Evolutionary conservation across 2,329 filamentous ascomycete species (phyloP).

Genomic region (Keithomyces neogunnii): DNA sequence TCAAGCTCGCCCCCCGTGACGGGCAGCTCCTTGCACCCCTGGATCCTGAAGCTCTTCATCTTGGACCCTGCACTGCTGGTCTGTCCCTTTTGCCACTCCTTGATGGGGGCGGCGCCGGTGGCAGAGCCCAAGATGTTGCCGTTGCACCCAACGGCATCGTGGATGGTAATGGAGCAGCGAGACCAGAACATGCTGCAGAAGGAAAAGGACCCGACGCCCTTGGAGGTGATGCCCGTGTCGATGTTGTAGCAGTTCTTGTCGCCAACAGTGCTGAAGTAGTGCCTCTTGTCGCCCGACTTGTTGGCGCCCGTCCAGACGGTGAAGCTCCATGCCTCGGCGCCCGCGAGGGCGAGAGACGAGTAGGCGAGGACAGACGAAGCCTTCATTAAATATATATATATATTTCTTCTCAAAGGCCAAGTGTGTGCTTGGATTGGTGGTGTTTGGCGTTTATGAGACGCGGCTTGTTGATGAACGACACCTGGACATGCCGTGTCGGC

Average conservation of each 20-base stretch:
- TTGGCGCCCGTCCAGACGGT: conserved; percentile 5
- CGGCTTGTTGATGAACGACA: too few relatives aligned
- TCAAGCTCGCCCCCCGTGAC: neutral
- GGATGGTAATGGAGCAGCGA: conserved; percentile 1
- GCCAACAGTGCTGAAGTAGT: conserved; percentile 2
- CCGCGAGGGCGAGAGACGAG: neutral
- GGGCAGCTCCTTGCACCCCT: conserved; percentile 6
- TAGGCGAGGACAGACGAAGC: neutral
- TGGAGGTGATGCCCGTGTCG: conserved; percentile 1
- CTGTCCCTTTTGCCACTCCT: conserved; percentile 2
- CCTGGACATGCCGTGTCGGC: too few relatives aligned
- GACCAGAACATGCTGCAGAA: conserved; percentile 2
- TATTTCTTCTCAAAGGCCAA: too few relatives aligned
- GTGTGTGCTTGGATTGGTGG: too few relatives aligned
- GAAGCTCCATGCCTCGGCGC: conserved; percentile 7
- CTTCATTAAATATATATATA: neutral
- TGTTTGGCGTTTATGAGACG: too few relatives aligned
- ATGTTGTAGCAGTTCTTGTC: conserved; percentile 7
- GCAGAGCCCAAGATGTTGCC: conserved; percentile 3
- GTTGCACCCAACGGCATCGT: conserved; percentile 1
- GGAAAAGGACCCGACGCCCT: conserved; percentile 4
- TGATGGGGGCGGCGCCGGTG: neutral
- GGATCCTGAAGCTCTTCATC: conserved; percentile 6
- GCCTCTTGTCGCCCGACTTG: neutral
- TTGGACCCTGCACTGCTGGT: conserved; percentile 1